Evolutionary conservation across 495 filamentous ascomycete genomes (phyloP), one percentile per base, ranked within the genome.

Genomic region (Hyphodiscus hymeniophilus): DNA sequence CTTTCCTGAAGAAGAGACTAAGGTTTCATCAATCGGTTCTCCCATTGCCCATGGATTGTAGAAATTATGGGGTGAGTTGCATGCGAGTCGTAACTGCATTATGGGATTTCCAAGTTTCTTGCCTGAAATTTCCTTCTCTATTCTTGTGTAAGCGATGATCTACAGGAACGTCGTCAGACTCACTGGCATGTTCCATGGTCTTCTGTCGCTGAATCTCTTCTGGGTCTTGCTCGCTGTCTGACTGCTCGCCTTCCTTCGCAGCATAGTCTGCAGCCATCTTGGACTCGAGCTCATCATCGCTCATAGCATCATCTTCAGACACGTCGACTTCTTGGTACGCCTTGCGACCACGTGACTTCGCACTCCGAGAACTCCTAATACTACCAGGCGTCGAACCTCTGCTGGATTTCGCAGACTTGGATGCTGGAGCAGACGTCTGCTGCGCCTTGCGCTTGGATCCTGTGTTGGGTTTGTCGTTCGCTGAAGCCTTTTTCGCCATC

Each of bases 81-180:
- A 97, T 36, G 83, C 85, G 2, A 95, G 78, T 5, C 92, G 85
- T 11, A 96, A 80, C 64, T 98, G 92, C 75, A 96, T 83, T 21
- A 97, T 64, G 0, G 90, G 87, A 57, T 98, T 98, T 51, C 94
- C 90, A 21, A 98, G 77, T 61, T 96, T 96, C 70, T 97, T 98
- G 22, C 76, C 75, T n/a, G 76, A 66, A 23, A 96, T 86, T 62
- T 95, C 87, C 47, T 81, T 76, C 55, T 89, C 77, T 82, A 26
- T 8, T 7, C 3, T 10, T 5, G 1, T 33, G 59, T 47, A 12
- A 45, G 1, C 7, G 40, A 11, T 20, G 59, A 63, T 45, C 62
- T 56, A 46, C 17, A 23, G 38, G 6, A 23, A 11, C 1, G 13
- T 0, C n/a, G 15, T 21, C 17, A 47, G 23, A 76, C 80, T 80